A percentile compares a stretch with the other conserved stretches of the same genome.
Conservation (phyloP, 2,329 filamentous ascomycete species). For the Fusarium irregulare region DNA sequence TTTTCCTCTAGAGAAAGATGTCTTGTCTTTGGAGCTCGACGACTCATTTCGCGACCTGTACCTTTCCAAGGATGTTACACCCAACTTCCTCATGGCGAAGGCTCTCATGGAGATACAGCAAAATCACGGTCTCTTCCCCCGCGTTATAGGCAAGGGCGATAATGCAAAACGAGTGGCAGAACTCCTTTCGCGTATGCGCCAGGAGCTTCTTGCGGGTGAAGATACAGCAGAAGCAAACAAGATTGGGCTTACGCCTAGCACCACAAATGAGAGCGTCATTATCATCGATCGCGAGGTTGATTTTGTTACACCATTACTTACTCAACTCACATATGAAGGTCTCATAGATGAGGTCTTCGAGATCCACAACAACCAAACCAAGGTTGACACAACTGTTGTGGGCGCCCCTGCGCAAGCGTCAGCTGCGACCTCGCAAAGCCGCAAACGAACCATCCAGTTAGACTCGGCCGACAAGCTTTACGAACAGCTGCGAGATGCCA, state of each 20-base stretch:
- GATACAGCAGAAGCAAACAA: conserved; percentile 71
- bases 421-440: conserved; percentile 67
- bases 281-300: conserved; percentile 97
- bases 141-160: conserved; percentile 95
- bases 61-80: conserved; percentile 88
- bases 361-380: conserved; percentile 91
- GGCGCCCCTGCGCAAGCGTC: conserved; percentile 75
- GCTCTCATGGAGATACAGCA: conserved; percentile 95
- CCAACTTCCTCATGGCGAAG: conserved; percentile 88
- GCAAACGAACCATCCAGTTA: conserved; percentile 88
- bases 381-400: conserved; percentile 90
- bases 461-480: conserved; percentile 92
- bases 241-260: conserved; percentile 83
- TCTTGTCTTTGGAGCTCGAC: conserved; percentile 90
- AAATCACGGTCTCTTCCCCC: conserved; percentile 90
- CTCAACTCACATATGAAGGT: conserved; percentile 96
- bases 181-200: conserved; percentile 88
- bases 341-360: conserved; percentile 93
- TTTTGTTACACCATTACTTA: conserved; percentile 89
- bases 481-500: conserved; percentile 86
- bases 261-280: conserved; percentile 88
- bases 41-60: conserved; percentile 90
- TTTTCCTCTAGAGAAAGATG: conserved; percentile 89
- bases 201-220: conserved; percentile 85
- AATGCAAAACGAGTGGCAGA: conserved; percentile 91